Percentiles rank a stretch among this genome's conserved stretches.
These are phyloP conservation scores for Pterulicium gracile DNA, from an alignment of 1,284 basidiomycete genomes.

Conservation along the genomic window DNA sequence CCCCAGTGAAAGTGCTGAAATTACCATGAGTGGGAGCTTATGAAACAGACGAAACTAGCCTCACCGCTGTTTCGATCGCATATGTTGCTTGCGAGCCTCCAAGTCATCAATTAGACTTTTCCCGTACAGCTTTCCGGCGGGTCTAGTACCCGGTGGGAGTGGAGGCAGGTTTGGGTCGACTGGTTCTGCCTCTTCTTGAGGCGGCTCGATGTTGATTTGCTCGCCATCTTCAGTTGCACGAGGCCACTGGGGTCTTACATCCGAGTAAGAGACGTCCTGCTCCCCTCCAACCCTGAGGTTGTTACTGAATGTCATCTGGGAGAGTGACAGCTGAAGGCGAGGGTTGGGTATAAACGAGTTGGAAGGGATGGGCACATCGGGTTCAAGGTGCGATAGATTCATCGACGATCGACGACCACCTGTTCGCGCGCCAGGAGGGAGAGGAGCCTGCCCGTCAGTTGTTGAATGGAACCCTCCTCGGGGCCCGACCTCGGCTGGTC, in stretches of 20 bases:
- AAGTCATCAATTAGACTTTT: constrained; percentile 75
- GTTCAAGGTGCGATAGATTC: constrained; percentile 21
- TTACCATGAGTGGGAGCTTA: not conserved
- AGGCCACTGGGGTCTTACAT: constrained; percentile 46
- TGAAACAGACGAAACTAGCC: constrained; percentile 9
- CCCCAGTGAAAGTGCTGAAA: constrained; percentile 57
- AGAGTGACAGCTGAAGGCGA: constrained; percentile 54
- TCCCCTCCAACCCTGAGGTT: constrained; percentile 57
- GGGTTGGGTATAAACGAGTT: constrained; percentile 74
- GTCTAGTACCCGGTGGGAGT: constrained; percentile 28
- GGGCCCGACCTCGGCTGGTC: constrained; percentile 20
- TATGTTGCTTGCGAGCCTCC: constrained; percentile 61
- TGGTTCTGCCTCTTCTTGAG: constrained; percentile 26
- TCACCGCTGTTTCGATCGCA: constrained; percentile 68
- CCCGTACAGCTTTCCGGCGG: constrained; percentile 69
- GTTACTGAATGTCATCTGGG: constrained; percentile 74
- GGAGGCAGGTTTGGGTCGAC: constrained; percentile 23
- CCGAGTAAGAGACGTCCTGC: constrained; percentile 47
- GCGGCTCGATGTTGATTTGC: constrained; percentile 42
- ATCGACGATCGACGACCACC: constrained; percentile 33
- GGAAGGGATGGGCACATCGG: constrained; percentile 34
- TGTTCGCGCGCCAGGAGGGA: constrained; percentile 57
- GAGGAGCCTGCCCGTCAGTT: constrained; percentile 53
- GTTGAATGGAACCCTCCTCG: constrained; percentile 47
- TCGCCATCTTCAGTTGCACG: constrained; percentile 64